phyloP scores from a whole-genome alignment of 2,329 filamentous ascomycete species.

The Diplodia scrobiculata region DNA sequence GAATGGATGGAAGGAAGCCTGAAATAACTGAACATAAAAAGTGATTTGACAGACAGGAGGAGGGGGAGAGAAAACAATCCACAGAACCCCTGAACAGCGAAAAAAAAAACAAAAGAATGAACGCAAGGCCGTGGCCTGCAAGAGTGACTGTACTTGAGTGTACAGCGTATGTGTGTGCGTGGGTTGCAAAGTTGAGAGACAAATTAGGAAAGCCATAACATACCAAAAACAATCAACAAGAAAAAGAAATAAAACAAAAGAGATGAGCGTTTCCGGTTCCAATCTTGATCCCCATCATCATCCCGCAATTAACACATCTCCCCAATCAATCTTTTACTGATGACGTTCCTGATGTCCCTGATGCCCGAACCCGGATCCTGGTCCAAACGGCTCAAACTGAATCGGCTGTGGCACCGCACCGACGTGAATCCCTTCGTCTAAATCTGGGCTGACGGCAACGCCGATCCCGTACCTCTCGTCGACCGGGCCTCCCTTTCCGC shows the following conservation, averaged over 20 bases:
- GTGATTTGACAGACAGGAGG: background rate
- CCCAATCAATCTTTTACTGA: background rate
- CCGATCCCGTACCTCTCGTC: slow-evolving; percentile 16
- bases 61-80: too few relatives aligned
- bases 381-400: slow-evolving; percentile 25
- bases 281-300: slow-evolving; percentile 16
- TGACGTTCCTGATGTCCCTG: background rate
- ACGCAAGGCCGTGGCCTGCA: slow-evolving; percentile 15
- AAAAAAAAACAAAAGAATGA: slow-evolving; percentile 1
- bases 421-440: slow-evolving; percentile 14
- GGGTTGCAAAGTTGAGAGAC: background rate
- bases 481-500: background rate
- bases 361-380: background rate
- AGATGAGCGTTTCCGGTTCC: background rate
- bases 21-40: background rate
- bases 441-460: slow-evolving; percentile 11
- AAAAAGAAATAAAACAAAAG: slow-evolving; percentile 16
- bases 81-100: background rate
- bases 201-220: background rate
- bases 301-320: background rate
- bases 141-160: background rate
- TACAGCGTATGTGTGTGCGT: background rate
- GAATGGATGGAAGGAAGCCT: background rate
- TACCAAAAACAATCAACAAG: slow-evolving; percentile 1
- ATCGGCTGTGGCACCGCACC: slow-evolving; percentile 6